phyloP scores from a whole-genome alignment of 1,284 basidiomycete genomes.

The Ceratobasidium sp. region DNA sequence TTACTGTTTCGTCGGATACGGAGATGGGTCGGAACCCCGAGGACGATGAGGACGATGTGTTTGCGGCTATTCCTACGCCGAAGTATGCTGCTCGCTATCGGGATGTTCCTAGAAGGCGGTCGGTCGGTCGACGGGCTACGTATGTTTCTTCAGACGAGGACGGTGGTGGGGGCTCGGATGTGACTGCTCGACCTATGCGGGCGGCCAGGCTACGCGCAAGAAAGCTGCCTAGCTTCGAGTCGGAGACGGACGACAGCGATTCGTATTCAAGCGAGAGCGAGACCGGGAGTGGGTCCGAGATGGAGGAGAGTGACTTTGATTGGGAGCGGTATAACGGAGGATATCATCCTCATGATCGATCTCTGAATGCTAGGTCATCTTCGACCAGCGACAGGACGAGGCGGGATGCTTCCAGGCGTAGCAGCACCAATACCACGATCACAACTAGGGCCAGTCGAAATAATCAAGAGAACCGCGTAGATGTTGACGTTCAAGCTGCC shows the following conservation, averaged over 20 bases:
- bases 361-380: neutral
- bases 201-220: too few species aligned
- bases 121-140: neutral
- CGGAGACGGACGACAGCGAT: neutral
- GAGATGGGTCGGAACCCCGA: constrained; percentile 4
- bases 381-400: neutral
- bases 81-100: neutral
- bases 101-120: neutral
- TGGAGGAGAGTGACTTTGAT: constrained; percentile 37
- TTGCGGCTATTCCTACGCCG: constrained; percentile 14
- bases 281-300: neutral
- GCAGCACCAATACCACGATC: neutral
- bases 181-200: neutral
- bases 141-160: constrained; percentile 15
- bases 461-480: neutral
- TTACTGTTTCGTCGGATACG: constrained; percentile 37
- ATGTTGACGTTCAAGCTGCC: neutral
- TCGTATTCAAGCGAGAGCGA: neutral
- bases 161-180: neutral
- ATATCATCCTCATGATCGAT: constrained; percentile 35
- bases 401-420: neutral
- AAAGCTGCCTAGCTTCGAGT: constrained; percentile 7
- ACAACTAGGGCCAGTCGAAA: neutral
- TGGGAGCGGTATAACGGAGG: constrained; percentile 33
- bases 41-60: constrained; percentile 25